Percentiles rank a stretch among this genome's conserved stretches.
Evolutionary conservation across 2,329 filamentous ascomycete species (phyloP).

Genomic region (Dothidotthia symphoricarpi): DNA sequence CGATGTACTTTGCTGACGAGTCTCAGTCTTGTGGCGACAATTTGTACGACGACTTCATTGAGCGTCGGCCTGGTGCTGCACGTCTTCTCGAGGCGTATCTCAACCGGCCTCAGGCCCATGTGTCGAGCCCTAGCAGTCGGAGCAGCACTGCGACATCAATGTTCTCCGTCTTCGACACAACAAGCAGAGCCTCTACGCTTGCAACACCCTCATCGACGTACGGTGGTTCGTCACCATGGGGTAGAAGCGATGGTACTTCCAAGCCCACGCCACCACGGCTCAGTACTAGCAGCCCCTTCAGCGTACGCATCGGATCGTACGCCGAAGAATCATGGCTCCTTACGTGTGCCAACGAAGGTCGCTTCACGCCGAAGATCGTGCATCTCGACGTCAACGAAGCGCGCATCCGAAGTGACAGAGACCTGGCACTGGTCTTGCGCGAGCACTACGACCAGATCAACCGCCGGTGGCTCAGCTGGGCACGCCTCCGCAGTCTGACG

Average conservation of each 20-base stretch:
- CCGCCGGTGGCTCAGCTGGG: slow-evolving; percentile 30
- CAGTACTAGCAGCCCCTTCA: slow-evolving; percentile 24
- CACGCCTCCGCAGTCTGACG: slow-evolving; percentile 36
- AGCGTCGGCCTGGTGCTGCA: slow-evolving; percentile 40
- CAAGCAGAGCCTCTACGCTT: slow-evolving; percentile 26
- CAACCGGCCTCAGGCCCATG: slow-evolving; percentile 33
- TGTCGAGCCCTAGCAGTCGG: slow-evolving; percentile 21
- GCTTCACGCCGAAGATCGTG: slow-evolving; percentile 38
- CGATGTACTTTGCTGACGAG: slow-evolving; percentile 1
- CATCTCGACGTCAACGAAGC: slow-evolving; percentile 39
- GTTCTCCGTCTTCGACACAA: slow-evolving; percentile 28
- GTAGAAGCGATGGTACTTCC: slow-evolving; percentile 15
- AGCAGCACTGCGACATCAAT: slow-evolving; percentile 29
- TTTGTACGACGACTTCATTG: slow-evolving; percentile 43
- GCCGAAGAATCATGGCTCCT: slow-evolving; percentile 37
- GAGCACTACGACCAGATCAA: slow-evolving; percentile 39
- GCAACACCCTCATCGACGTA: slow-evolving; percentile 32
- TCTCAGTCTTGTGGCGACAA: slow-evolving; percentile 32
- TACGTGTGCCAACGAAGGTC: slow-evolving; percentile 41
- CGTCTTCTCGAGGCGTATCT: slow-evolving; percentile 41
- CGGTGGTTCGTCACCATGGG: slow-evolving; percentile 21
- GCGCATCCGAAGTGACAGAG: slow-evolving; percentile 37
- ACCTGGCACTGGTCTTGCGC: slow-evolving; percentile 36
- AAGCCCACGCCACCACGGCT: slow-evolving; percentile 27
- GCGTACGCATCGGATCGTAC: slow-evolving; percentile 19